phyloP scores from a whole-genome alignment of 2,329 filamentous ascomycete genomes.

The Clarireedia homoeocarpa region DNA sequence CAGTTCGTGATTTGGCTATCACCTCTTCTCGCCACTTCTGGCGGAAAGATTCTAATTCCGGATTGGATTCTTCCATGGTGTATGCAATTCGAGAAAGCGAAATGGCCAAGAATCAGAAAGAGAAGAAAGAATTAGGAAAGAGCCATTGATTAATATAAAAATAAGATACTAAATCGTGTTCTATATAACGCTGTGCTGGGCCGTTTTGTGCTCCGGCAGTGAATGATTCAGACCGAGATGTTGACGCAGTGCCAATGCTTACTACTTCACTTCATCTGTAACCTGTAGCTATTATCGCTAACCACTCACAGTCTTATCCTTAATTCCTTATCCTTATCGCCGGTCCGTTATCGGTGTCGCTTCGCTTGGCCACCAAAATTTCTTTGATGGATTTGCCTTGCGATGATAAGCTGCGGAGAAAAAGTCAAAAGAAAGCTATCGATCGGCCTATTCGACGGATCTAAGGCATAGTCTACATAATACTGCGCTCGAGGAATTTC shows the following conservation, averaged over 20 bases:
- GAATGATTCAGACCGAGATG: neutral
- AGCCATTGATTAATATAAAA: neutral
- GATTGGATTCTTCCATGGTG: slow-evolving; percentile 39
- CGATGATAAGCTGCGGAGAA: too few species aligned
- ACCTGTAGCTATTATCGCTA: slow-evolving; percentile 3
- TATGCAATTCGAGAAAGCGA: neutral
- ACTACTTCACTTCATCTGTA: too few species aligned
- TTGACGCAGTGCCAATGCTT: neutral
- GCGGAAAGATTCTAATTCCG: slow-evolving; percentile 80
- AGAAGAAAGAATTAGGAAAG: neutral
- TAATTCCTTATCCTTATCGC: slow-evolving; percentile 2
- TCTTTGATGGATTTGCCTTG: neutral
- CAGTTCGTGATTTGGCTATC: slow-evolving; percentile 21
- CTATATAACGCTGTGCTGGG: too few species aligned
- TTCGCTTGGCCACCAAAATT: neutral
- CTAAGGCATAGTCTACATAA: neutral
- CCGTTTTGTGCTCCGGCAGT: too few species aligned
- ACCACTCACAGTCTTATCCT: neutral
- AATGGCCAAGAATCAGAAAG: too few species aligned
- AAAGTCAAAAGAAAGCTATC: too few species aligned
- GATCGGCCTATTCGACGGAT: neutral
- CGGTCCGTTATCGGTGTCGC: slow-evolving; percentile 3
- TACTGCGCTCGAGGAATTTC: neutral
- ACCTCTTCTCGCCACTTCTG: slow-evolving; percentile 75
- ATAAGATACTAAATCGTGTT: too few species aligned